These are phyloP conservation scores for Russula ochroleuca DNA, from an alignment of 768 basidiomycete species.

Conservation along the genomic window DNA sequence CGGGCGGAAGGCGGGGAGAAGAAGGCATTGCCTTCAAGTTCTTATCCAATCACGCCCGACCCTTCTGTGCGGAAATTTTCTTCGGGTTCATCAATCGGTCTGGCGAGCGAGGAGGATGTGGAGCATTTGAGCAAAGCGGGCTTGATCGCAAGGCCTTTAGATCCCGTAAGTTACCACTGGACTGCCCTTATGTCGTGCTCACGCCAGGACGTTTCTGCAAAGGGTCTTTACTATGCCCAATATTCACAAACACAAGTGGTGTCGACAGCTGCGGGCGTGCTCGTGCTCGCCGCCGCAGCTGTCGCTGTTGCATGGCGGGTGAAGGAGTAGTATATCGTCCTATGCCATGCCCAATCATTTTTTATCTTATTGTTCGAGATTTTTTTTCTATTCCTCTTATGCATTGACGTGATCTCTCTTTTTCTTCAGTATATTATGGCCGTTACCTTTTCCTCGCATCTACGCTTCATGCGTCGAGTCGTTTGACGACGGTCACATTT, in stretches of 20 bases:
- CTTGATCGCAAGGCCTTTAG: slow-evolving; percentile 10
- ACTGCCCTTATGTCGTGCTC: too few species aligned
- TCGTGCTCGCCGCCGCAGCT: slow-evolving; percentile 27
- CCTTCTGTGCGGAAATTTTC: slow-evolving; percentile 26
- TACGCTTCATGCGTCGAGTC: background rate
- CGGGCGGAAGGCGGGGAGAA: slow-evolving; percentile 21
- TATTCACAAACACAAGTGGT: slow-evolving; percentile 19
- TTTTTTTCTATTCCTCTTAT: slow-evolving; percentile 11
- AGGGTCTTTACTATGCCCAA: slow-evolving; percentile 11
- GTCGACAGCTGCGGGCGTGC: slow-evolving; percentile 27
- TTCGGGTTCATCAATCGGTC: slow-evolving; percentile 24
- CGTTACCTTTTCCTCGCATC: slow-evolving; percentile 15
- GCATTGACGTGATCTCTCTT: slow-evolving; percentile 18
- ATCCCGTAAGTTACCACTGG: slow-evolving; percentile 3
- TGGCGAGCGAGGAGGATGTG: slow-evolving; percentile 23
- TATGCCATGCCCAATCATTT: background rate
- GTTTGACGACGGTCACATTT: slow-evolving; percentile 9
- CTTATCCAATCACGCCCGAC: slow-evolving; percentile 28
- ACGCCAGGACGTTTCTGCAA: background rate
- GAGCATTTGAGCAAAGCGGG: slow-evolving; percentile 13
- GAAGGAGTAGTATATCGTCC: slow-evolving; percentile 22
- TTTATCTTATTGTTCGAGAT: slow-evolving; percentile 26
- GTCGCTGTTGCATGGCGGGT: slow-evolving; percentile 28
- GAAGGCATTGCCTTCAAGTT: slow-evolving; percentile 1
- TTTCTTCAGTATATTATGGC: slow-evolving; percentile 25